Percentiles rank a stretch among this genome's conserved stretches.
These are phyloP conservation scores for Candida multigemmis DNA, from an alignment of 805 yeast species.

Conservation along the genomic window DNA sequence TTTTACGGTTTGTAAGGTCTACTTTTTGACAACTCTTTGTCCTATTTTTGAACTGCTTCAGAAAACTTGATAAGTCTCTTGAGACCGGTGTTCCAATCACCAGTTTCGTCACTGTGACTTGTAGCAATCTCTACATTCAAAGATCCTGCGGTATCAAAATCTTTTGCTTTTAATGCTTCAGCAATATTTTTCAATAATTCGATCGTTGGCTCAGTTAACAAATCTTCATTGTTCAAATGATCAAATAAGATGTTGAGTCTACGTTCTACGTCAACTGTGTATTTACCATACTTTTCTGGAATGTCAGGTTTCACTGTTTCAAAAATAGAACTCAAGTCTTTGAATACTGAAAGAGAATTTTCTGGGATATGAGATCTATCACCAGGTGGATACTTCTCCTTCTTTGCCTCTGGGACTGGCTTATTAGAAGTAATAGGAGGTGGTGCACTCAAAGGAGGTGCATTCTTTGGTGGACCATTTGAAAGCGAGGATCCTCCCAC, in stretches of 20 bases:
- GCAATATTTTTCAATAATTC: constrained; percentile 44
- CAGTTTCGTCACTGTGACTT: constrained; percentile 62
- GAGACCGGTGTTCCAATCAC: constrained; percentile 90
- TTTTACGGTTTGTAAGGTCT: too few species aligned
- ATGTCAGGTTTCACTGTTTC: constrained; percentile 59
- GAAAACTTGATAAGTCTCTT: constrained; percentile 77
- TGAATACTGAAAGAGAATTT: constrained; percentile 47
- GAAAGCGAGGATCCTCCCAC: constrained; percentile 13
- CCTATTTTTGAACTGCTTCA: constrained; percentile 29
- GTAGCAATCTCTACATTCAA: constrained; percentile 53
- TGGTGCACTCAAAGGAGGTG: constrained; percentile 15
- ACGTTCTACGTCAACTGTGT: constrained; percentile 72
- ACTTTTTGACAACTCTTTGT: too few species aligned
- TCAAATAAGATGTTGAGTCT: constrained; percentile 70
- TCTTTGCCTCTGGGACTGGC: constrained; percentile 5
- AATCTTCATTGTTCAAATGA: constrained; percentile 66
- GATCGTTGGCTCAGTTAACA: constrained; percentile 50
- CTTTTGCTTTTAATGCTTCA: constrained; percentile 39
- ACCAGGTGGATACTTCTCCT: constrained; percentile 43
- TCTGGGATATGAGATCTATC: constrained; percentile 63
- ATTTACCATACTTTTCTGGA: constrained; percentile 67
- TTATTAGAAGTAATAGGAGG: constrained; percentile 12
- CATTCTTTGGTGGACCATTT: constrained; percentile 17
- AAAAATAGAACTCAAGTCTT: constrained; percentile 46
- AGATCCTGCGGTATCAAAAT: constrained; percentile 51